Evolutionary conservation across 2,329 filamentous ascomycete genomes (phyloP), one percentile per base, ranked within the genome.

Genomic region (Cladorrhinum sp.): DNA sequence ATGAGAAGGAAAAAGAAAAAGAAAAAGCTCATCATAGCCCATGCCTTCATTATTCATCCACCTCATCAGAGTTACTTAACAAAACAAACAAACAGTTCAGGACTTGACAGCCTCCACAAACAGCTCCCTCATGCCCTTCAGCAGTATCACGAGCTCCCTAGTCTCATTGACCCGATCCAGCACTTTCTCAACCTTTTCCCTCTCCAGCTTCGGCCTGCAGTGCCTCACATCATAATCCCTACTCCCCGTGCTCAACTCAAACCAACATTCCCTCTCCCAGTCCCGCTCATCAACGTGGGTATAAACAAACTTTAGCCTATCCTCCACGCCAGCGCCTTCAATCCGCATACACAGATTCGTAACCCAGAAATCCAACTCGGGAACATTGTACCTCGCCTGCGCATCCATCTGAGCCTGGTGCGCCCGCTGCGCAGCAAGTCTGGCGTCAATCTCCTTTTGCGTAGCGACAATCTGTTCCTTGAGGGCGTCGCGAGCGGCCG

Each of bases 291-390:
- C 87, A 50, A 98, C 80, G 73, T 96, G 91, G 25, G 86, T 90
- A 72, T 92, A 99, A 2, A 95, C 84, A 73, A 99, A 96, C 75
- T 93, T 93, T 67, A 99, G 80, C 24, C 90, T 84, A 75, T 97
- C 93, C 64, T 91, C 87, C 71, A 85, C 84, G 1, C 91, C 93
- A 0, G 91, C 90, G 1, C 93, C 93, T 72, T 98, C 93, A 70
- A 99, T 96, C 62, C 89, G 82, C 72, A 98, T 75, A 61, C 93
- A 93, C 62, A 99, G 79, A 72, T 93, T 95, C 58, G 89, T 89
- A 73, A 96, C 90, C 95, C 95, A 99, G 73, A 98, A 98, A 67
- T 93, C 90, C 50, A 99, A 82, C 78, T 99, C 95, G 0, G 95
- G 95, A 49, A 91, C 85, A 75, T 99, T 98, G 75, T 93, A 90